Evolutionary conservation across 345 rosid genomes (phyloP), one percentile per base, ranked within the genome.

Genomic region (Lumnitzera littorea): DNA sequence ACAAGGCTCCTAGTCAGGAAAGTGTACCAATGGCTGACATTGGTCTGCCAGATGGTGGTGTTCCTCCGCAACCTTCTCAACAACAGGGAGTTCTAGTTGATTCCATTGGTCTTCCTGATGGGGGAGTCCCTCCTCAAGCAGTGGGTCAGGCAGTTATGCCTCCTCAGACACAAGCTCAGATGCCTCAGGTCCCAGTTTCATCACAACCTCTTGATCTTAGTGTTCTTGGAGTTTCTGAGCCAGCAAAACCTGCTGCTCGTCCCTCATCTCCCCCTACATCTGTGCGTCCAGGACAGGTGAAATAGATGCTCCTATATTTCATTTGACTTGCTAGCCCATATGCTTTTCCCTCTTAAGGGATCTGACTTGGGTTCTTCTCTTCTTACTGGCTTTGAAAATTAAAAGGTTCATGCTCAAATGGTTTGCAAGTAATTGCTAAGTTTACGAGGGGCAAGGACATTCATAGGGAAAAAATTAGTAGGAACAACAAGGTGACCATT

Each of bases 231-330:
- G 91, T 81, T 68, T 70, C 92, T 20, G 89, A 90, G 64, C 76
- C 91, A 15, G 92, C 77, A 63, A 94, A 90, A 66, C 79, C 89
- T 63, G 61, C 80, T 56, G 69, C 49, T 12, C 84, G 57, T 49
- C 73, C 86, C 61, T 56, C 85, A 53, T 67, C 87, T 25, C 83
- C 85, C 20, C 89, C 89, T 41, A 64, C 80, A 59, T 61, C 91
- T 14, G 96, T 94, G 72, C 87, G 95, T 54, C 96, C 96, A 65
- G 99, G 99, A 70, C 97, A 90, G 95, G 99, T 90, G 56, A 75
- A 60, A 50, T 49, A 49, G 24, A 29, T 56, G 51, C 14, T 49
- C 11, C 11, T 49, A 3, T 6, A 3, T 3, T 20, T 20, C 20
- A 20, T 20, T 20, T 20, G 20, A 20, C 20, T 27, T 27, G 31